Evolutionary conservation across 139 green algal genomes (phyloP).

Genomic region (Picochlorum sp.): DNA sequence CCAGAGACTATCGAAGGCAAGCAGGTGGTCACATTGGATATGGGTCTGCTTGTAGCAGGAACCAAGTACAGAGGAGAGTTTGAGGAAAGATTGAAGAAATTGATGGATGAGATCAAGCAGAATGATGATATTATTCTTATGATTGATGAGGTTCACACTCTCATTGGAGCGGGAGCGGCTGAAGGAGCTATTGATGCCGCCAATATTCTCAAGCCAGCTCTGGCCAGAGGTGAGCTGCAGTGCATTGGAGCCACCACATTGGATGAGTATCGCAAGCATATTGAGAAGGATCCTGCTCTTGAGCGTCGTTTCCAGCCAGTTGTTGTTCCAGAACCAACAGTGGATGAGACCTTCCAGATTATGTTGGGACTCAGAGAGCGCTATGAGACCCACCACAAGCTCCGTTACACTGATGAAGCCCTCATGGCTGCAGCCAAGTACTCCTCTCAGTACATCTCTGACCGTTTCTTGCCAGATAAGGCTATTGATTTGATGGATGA

Average conservation of each 20-base stretch:
- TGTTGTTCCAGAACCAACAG: slow-evolving; percentile 82
- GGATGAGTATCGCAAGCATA: slow-evolving; percentile 99
- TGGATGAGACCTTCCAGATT: slow-evolving; percentile 98
- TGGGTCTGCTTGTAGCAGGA: slow-evolving; percentile 96
- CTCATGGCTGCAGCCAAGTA: slow-evolving; percentile 86
- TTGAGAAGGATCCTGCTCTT: slow-evolving; percentile 98
- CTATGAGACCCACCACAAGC: slow-evolving; percentile 98
- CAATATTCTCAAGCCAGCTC: slow-evolving; percentile 99
- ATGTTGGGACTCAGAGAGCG: slow-evolving; percentile 80
- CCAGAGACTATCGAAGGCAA: slow-evolving; percentile 99
- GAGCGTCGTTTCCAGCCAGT: slow-evolving; percentile 90
- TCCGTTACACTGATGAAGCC: slow-evolving; percentile 94
- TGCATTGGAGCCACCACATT: slow-evolving; percentile 99
- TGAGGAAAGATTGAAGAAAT: slow-evolving; percentile 99
- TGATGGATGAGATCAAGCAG: slow-evolving; percentile 99
- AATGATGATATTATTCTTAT: slow-evolving; percentile 97
- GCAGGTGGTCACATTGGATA: slow-evolving; percentile 96
- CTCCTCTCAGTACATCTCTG: slow-evolving; percentile 91
- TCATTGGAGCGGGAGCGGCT: slow-evolving; percentile 95
- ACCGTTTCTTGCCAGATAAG: slow-evolving; percentile 59
- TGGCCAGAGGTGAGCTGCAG: slow-evolving; percentile 96
- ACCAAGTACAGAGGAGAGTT: slow-evolving; percentile 99
- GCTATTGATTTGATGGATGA: slow-evolving; percentile 99
- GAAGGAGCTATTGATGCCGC: slow-evolving; percentile 98
- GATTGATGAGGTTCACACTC: slow-evolving; percentile 86